These are phyloP conservation scores for Phellinidium pouzarii DNA, from an alignment of 1,284 basidiomycete species.

Conservation along the genomic window DNA sequence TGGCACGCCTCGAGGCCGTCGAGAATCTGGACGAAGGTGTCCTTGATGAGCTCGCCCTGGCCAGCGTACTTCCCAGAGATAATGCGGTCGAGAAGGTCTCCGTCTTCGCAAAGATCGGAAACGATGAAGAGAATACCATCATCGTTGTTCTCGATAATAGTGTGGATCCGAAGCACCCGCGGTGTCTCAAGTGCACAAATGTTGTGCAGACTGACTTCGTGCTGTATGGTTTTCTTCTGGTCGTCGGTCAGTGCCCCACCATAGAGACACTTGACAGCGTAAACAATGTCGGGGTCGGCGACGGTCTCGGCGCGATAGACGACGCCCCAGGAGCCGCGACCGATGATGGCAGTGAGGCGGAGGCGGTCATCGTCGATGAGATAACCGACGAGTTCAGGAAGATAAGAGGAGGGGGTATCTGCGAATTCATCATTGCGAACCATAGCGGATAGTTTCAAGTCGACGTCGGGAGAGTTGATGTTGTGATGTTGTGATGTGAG, in stretches of 20 bases:
- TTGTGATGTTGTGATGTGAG: no score
- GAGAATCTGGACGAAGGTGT: slow-evolving; percentile 87
- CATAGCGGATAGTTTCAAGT: neutral
- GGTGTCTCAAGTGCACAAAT: slow-evolving; percentile 40
- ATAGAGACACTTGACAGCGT: slow-evolving; percentile 57
- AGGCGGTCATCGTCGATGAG: slow-evolving; percentile 72
- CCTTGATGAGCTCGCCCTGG: slow-evolving; percentile 76
- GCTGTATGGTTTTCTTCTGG: slow-evolving; percentile 42
- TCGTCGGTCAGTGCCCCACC: slow-evolving; percentile 20
- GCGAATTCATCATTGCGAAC: neutral
- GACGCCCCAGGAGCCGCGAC: slow-evolving; percentile 92
- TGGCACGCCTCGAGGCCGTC: slow-evolving; percentile 91
- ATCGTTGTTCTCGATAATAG: slow-evolving; percentile 46
- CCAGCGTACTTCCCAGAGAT: slow-evolving; percentile 69
- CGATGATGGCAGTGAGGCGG: slow-evolving; percentile 85
- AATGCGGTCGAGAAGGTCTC: slow-evolving; percentile 90
- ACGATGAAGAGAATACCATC: slow-evolving; percentile 49
- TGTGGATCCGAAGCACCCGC: slow-evolving; percentile 57
- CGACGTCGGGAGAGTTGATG: no score
- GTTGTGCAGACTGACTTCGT: slow-evolving; percentile 44
- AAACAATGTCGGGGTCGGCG: slow-evolving; percentile 49
- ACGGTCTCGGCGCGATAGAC: slow-evolving; percentile 86
- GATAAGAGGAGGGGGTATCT: neutral
- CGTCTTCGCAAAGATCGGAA: slow-evolving; percentile 73
- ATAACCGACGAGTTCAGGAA: slow-evolving; percentile 13